Evolutionary conservation across 495 filamentous ascomycete genomes (phyloP).

Genomic region (Choiromyces venosus): DNA sequence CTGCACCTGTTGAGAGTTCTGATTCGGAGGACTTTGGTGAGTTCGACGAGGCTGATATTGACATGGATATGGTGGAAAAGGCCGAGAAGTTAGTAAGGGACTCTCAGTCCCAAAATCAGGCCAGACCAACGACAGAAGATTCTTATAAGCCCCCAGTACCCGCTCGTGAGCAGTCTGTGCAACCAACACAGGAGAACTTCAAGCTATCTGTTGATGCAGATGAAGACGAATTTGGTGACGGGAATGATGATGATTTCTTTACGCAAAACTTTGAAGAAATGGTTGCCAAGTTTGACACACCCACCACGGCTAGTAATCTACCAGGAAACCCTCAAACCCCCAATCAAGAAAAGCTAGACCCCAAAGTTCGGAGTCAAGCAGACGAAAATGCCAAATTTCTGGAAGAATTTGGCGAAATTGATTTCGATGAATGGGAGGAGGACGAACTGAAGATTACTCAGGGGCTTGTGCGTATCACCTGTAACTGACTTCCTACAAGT

Average conservation of each 20-base stretch:
- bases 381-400: conserved; percentile 31
- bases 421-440: conserved; percentile 38
- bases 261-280: conserved; percentile 56
- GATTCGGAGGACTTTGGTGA: conserved; percentile 48
- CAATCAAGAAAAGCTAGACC: background rate
- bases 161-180: conserved; percentile 9
- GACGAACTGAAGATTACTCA: conserved; percentile 32
- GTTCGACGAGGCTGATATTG: conserved; percentile 54
- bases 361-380: background rate
- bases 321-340: background rate
- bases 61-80: conserved; percentile 52
- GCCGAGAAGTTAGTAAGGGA: conserved; percentile 41
- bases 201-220: conserved; percentile 45
- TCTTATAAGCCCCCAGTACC: background rate
- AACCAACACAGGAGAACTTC: conserved; percentile 22
- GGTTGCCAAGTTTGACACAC: conserved; percentile 51
- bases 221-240: conserved; percentile 61
- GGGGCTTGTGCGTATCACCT: conserved; percentile 27
- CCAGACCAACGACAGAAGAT: background rate
- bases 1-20: conserved; percentile 31
- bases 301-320: conserved; percentile 12
- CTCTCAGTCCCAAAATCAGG: background rate
- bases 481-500: background rate
- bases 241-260: conserved; percentile 46
- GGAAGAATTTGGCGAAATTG: conserved; percentile 38